Evolutionary conservation across 306 rosid species (phyloP).

Genomic region (Rubus idaeus): DNA sequence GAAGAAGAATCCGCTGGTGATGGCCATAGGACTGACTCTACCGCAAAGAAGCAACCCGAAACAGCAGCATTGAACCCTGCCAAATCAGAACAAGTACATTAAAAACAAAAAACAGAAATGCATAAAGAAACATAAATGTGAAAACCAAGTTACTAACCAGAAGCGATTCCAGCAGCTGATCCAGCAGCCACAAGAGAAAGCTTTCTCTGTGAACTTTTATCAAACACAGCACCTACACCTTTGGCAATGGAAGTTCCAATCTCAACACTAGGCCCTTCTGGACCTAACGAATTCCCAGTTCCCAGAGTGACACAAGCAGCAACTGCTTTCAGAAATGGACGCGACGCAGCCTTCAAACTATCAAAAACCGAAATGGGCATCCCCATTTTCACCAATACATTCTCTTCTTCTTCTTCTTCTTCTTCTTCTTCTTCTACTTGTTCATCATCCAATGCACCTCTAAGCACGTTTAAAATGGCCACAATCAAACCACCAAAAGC

Average conservation of each 20-base stretch:
- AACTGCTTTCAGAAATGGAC: slow-evolving; percentile 67
- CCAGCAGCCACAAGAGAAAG: slow-evolving; percentile 81
- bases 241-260: slow-evolving; percentile 84
- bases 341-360: slow-evolving; percentile 45
- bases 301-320: slow-evolving; percentile 84
- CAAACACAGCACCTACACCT: slow-evolving; percentile 52
- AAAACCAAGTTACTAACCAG: slow-evolving; percentile 42
- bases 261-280: slow-evolving; percentile 93
- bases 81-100: slow-evolving; percentile 16
- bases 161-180: slow-evolving; percentile 94
- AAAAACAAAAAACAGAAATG: not conserved
- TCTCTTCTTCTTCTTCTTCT: no score
- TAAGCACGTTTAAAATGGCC: slow-evolving; percentile 49
- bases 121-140: not conserved
- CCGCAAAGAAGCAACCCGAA: slow-evolving; percentile 91
- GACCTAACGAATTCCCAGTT: slow-evolving; percentile 88
- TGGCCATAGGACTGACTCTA: slow-evolving; percentile 90
- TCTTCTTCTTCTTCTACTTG: slow-evolving; percentile 21
- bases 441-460: slow-evolving; percentile 32
- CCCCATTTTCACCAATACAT: slow-evolving; percentile 19
- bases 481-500: slow-evolving; percentile 71
- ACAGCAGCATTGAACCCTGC: slow-evolving; percentile 94
- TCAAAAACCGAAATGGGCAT: slow-evolving; percentile 28
- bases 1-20: slow-evolving; percentile 49
- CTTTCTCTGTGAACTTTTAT: slow-evolving; percentile 40